Percentiles rank a stretch among this genome's conserved stretches.
Evolutionary conservation across 495 filamentous ascomycete genomes (phyloP).

Genomic region (Podospora conica): DNA sequence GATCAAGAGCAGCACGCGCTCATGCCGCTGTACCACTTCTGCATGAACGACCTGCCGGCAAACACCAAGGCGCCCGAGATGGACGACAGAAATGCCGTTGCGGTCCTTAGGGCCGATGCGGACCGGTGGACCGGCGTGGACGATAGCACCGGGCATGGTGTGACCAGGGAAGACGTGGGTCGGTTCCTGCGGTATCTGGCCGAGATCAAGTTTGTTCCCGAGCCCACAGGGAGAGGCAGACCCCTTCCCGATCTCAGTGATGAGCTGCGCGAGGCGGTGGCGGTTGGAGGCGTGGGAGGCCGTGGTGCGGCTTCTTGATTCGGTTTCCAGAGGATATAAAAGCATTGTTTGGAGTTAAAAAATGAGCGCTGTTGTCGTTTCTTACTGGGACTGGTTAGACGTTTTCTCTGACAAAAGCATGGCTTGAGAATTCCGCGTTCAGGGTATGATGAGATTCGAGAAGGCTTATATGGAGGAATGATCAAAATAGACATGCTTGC

Average conservation of each 20-base stretch:
- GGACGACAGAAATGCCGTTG: conserved; percentile 65
- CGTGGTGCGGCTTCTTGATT: conserved; percentile 20
- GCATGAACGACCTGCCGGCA: conserved; percentile 68
- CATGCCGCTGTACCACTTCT: conserved; percentile 84
- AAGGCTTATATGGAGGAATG: neutral
- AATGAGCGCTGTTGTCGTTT: neutral
- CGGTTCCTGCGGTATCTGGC: conserved; percentile 68
- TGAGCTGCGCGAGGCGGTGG: conserved; percentile 45
- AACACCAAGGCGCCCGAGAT: conserved; percentile 76
- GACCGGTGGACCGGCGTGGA: conserved; percentile 57
- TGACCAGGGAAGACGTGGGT: conserved; percentile 64
- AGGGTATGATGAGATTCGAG: neutral
- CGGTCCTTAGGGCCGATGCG: conserved; percentile 55
- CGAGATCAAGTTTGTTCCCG: conserved; percentile 61
- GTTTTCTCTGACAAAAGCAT: neutral
- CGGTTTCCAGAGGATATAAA: neutral
- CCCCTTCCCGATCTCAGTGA: conserved; percentile 46
- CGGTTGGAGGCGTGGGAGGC: conserved; percentile 23
- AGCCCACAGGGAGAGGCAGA: conserved; percentile 44
- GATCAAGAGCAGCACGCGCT: conserved; percentile 63
- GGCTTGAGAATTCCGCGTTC: neutral
- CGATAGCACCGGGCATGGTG: conserved; percentile 53
- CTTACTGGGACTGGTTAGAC: neutral
- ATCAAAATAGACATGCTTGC: neutral
- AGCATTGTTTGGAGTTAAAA: neutral